Conservation (phyloP, 441 rosid genomes). For the Capsella rubella region DNA sequence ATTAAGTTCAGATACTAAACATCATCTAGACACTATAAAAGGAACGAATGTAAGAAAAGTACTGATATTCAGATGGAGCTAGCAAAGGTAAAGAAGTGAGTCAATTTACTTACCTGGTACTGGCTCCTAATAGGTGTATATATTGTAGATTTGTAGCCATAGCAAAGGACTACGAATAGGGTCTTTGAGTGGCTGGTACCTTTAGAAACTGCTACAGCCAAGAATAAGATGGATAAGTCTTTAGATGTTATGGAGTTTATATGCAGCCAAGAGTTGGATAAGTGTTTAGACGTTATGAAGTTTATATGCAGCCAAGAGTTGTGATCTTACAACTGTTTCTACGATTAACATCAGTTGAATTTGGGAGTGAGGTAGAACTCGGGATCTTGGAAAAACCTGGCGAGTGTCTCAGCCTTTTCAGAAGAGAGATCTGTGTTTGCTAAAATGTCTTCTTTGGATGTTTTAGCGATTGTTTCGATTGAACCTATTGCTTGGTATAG, state of each 20-base stretch:
- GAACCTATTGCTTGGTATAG: constrained; percentile 93
- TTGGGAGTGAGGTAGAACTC: constrained; percentile 71
- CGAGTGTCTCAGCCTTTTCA: constrained; percentile 71
- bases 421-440: constrained; percentile 86
- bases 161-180: constrained; percentile 1
- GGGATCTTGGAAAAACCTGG: constrained; percentile 79
- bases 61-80: background rate
- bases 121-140: background rate
- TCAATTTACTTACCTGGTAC: constrained; percentile 9
- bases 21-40: background rate
- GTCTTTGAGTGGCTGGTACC: background rate
- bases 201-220: constrained; percentile 11
- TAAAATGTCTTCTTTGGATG: constrained; percentile 72
- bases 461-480: constrained; percentile 79
- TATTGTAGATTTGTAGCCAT: background rate
- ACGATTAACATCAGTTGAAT: constrained; percentile 52
- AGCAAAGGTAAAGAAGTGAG: background rate
- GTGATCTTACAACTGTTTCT: constrained; percentile 25
- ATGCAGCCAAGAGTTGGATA: constrained; percentile 18
- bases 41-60: background rate
- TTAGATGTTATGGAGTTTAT: background rate
- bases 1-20: background rate
- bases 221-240: constrained; percentile 18
- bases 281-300: background rate
- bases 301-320: constrained; percentile 15